Evolutionary conservation across 495 filamentous ascomycete species (phyloP).

Genomic region (Pyronema domesticum): DNA sequence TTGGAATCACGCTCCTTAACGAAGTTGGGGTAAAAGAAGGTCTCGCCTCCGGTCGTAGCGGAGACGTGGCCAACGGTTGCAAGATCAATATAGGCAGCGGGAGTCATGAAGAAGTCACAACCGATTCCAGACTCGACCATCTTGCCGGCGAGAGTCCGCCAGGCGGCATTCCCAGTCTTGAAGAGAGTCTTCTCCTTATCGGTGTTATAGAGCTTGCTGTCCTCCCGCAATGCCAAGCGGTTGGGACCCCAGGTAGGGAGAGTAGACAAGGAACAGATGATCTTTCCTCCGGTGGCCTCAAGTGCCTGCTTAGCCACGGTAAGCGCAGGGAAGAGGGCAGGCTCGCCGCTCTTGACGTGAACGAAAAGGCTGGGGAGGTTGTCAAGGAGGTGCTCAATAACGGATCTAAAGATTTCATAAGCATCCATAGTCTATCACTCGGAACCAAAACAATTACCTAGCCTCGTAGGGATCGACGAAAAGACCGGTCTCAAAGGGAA

Average conservation of each 20-base stretch:
- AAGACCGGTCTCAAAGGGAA: conserved; percentile 75
- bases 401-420: conserved; percentile 30
- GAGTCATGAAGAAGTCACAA: conserved; percentile 82
- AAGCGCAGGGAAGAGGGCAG: conserved; percentile 66
- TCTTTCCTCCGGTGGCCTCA: conserved; percentile 73
- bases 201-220: conserved; percentile 65
- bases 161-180: conserved; percentile 70
- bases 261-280: conserved; percentile 67
- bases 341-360: conserved; percentile 70
- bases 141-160: conserved; percentile 65
- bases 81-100: conserved; percentile 82
- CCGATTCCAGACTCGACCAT: conserved; percentile 80
- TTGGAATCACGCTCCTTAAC: conserved; percentile 64
- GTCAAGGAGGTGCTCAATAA: conserved; percentile 69
- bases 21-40: conserved; percentile 92
- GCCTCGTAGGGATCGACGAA: conserved; percentile 95
- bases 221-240: conserved; percentile 63
- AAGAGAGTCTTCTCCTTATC: conserved; percentile 88
- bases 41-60: conserved; percentile 73
- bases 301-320: conserved; percentile 67
- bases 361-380: conserved; percentile 72
- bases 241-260: conserved; percentile 85
- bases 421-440: not conserved
- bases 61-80: conserved; percentile 75
- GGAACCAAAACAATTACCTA: conserved; percentile 32